Base-by-base conservation (phyloP, 352 stramenopile species). In the Globisporangium barbulae region DNA sequence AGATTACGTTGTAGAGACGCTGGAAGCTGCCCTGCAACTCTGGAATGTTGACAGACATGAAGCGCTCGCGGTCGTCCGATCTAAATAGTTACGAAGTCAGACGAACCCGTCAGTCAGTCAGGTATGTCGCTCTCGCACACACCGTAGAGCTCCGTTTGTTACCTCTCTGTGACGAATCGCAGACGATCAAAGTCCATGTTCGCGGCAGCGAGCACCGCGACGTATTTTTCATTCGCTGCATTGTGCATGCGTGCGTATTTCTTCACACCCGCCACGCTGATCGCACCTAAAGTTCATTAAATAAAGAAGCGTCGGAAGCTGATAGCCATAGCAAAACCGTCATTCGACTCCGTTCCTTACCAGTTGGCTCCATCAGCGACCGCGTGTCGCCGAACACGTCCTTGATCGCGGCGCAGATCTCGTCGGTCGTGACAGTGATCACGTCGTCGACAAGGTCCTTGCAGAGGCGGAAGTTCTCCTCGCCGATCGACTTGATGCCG, bases 181-280 rank as follows among this genome's bases (percentile, higher is more conserved):
- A 99, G 83, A 19, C 97, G 91, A 74, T 99, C 96, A 80, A 99
- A 99, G 79, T 99, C 97, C 96, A 99, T 99, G 76, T 99, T 99
- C n/a, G 97, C 97, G 10, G 97, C 97, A 9, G 94, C 98, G 48
- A 98, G 88, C 52, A 99, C 92, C 7, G 94, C 96, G 13, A 98
- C 94, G 58, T 98, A 93, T 48, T 89, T 98, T 60, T 92, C 80
- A 47, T 91, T 78, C 37, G 69, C 54, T 2, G 69, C 67, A 28
- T 79, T 69, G 37, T 70, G 69, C 15, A 75, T 47, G 17, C 67
- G 75, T 33, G 96, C 87, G 75, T 98, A 98, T 55, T 98, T 98
- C 70, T 98, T 98, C 61, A 93, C 85, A 31, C 97, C 97, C 33
- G 97, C 97, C 45, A 99, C 93, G 64, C 90, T 97, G 48, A 99